Base-by-base conservation (phyloP, 345 rosid species). In the Linum usitatissimum region DNA sequence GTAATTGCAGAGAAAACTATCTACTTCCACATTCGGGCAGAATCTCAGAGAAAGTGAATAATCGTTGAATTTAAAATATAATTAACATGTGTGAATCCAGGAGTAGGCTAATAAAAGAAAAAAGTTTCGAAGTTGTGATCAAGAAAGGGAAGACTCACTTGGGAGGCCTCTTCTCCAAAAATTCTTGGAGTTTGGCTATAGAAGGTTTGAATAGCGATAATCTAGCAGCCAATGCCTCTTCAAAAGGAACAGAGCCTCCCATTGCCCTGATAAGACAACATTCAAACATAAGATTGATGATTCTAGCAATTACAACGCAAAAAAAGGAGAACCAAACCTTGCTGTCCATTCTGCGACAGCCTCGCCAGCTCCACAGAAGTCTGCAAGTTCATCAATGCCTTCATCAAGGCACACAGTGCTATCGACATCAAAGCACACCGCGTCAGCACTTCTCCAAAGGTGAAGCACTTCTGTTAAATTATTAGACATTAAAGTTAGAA, bases 281-380 rank as follows among this genome's bases (percentile, higher is more conserved):
- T 6, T 67, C 31, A 61, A 30, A 28, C 34, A 21, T 55, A 48
- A 68, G 13, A 48, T 57, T 9, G 18, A 31, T 30, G 51, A 45
- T 12, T 13, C 17, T 45, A 12, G 39, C 10, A 55, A 39, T 59
- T 51, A 23, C 45, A 53, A 48, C 28, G 59, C 38, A 55, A 58
- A 57, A 59, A 60, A 59, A 17, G 21, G 51, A 20, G 17, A 39
- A 76, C 65, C 59, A 70, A 75, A 92, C 97, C 95, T 92, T 48
- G 88, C 93, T 62, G 97, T 86, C 97, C 95, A 92, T 72, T 85
- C 97, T 15, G 95, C 96, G 71, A 89, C 97, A 69, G 97, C 97
- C 66, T 84, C 81, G 70, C 97, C 96, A 62, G 96, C 97, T 69
- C 97, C 97, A 83, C 99, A 92, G 68, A 87, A 92, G 56, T 92